Conservation (phyloP, 768 basidiomycete species). For the Leccinum subtestaceum region DNA sequence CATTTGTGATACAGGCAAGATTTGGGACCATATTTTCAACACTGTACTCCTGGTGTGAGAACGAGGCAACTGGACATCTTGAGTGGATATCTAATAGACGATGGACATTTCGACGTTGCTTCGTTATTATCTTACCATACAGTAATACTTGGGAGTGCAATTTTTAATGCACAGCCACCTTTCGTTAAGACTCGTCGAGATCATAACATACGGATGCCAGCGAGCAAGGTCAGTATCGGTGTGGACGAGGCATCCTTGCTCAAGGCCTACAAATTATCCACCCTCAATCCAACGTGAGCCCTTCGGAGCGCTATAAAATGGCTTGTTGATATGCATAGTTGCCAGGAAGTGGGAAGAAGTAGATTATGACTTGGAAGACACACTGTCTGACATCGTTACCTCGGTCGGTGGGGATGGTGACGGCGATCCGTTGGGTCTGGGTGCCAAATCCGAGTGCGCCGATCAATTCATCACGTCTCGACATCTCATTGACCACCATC, state of each 20-base stretch:
- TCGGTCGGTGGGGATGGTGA: slow-evolving; percentile 59
- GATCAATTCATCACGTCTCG: background rate
- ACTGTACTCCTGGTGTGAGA: slow-evolving; percentile 67
- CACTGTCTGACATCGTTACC: slow-evolving; percentile 65
- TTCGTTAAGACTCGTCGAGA: background rate
- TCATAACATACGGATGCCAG: slow-evolving; percentile 13
- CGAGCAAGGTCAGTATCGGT: slow-evolving; percentile 60
- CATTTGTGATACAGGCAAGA: slow-evolving; percentile 55
- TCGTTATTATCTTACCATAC: slow-evolving; percentile 3
- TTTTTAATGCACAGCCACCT: slow-evolving; percentile 20
- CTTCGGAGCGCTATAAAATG: background rate
- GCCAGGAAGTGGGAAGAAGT: slow-evolving; percentile 85
- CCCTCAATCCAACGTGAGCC: slow-evolving; percentile 69
- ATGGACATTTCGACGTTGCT: slow-evolving; percentile 7
- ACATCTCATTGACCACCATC: background rate
- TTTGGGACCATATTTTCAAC: slow-evolving; percentile 93
- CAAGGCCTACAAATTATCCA: slow-evolving; percentile 83
- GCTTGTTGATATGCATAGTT: slow-evolving; percentile 4
- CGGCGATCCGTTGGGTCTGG: slow-evolving; percentile 78
- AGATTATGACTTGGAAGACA: slow-evolving; percentile 79
- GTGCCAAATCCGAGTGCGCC: slow-evolving; percentile 56
- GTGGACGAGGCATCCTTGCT: slow-evolving; percentile 81
- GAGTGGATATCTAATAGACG: background rate
- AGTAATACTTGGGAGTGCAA: slow-evolving; percentile 6
- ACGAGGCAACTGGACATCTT: background rate